Conservation (phyloP, 192 early-diverging fungal species). For the Coemansia sp. region DNA sequence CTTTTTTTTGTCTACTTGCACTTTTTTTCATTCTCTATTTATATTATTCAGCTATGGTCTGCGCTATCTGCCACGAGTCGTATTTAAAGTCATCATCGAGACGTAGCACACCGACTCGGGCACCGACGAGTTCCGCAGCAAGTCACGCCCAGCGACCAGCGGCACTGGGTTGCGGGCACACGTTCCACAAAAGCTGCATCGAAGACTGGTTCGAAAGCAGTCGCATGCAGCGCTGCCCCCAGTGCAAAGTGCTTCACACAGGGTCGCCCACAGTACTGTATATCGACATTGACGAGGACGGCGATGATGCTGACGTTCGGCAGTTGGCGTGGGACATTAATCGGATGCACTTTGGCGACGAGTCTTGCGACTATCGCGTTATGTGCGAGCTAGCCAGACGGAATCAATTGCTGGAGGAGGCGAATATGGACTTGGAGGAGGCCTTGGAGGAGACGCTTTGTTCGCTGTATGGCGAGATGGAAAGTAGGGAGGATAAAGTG, state of each 20-base stretch:
- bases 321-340: not conserved
- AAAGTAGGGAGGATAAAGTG: not conserved
- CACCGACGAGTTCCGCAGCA: not conserved
- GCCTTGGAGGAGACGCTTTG: not conserved
- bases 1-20: not conserved
- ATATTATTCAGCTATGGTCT: not conserved
- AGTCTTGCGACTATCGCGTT: not conserved
- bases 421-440: not conserved
- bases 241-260: not conserved
- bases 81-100: not conserved
- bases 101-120: not conserved
- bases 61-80: not conserved
- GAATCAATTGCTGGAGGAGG: not conserved
- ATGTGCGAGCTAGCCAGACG: not conserved
- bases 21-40: not conserved
- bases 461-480: not conserved
- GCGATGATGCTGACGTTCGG: not conserved
- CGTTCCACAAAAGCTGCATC: conserved; percentile 1
- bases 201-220: not conserved
- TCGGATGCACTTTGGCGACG: not conserved
- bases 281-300: conserved; percentile 1
- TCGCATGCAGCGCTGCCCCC: not conserved
- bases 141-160: not conserved
- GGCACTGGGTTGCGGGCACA: not conserved
- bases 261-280: not conserved